Evolutionary conservation across 352 stramenopile genomes (phyloP), one percentile per base, ranked within the genome.

Genomic region (Globisporangium mamillatum): DNA sequence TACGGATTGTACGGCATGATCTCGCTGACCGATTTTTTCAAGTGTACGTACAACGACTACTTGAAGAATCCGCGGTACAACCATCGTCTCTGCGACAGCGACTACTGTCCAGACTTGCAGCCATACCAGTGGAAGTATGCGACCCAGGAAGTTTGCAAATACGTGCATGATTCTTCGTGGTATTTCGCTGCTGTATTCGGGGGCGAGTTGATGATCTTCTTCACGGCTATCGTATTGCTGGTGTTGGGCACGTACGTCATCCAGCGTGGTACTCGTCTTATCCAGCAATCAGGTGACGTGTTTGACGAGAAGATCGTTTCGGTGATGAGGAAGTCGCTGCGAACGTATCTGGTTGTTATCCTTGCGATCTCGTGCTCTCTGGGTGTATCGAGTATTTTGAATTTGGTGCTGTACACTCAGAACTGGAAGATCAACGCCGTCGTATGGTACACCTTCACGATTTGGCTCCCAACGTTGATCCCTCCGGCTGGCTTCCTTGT

Each of bases 21-120:
- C 55, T 88, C 77, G 16, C 77, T 94, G 65, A 90, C 78, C 0
- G 78, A 88, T 60, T 86, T 95, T 55, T 89, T 90, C 80, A 93
- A 93, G 69, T 95, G 88, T 71, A 77, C 88, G 25, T 95, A 95
- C 72, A 80, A 93, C 60, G 88, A 95, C 65, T 95, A 95, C 75
- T 73, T 95, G 22, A 91, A 90, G 75, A 95, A 95, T 68, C 85
- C 84, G 7, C 81, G 82, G 44, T 93, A 93, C 71, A 81, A 65
- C 38, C 78, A 82, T 64, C 81, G 79, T 6, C 62, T 92, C 63
- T 93, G 84, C 53, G 81, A 88, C 24, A 77, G 79, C 25, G 85
- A 93, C 72, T 93, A 91, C 60, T 93, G 84, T 36, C 87, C 85
- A 0, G 87, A 95, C 66, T 68, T 95, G 48, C 86, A 95, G 70